phyloP scores from a whole-genome alignment of 208 protist genomes.

The Leishmania braziliensis region DNA sequence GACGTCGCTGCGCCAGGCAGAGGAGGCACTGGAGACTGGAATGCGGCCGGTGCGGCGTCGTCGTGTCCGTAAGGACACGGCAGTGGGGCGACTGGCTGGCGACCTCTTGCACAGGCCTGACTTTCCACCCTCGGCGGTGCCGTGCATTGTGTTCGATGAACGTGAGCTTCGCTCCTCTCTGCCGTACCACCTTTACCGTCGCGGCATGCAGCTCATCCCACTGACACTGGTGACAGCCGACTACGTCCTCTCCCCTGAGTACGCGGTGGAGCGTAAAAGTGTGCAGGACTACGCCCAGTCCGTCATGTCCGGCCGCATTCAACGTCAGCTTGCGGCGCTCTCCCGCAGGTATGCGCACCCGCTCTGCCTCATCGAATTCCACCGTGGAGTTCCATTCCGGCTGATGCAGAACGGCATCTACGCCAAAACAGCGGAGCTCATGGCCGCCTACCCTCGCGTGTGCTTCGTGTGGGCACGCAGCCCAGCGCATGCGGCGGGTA shows the following conservation, averaged over 20 bases:
- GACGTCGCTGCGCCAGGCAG: slow-evolving; percentile 48
- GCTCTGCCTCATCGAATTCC: slow-evolving; percentile 82
- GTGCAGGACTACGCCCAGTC: slow-evolving; percentile 79
- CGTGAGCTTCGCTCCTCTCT: slow-evolving; percentile 83
- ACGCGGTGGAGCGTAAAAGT: slow-evolving; percentile 86
- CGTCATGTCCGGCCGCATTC: slow-evolving; percentile 69
- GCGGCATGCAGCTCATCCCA: slow-evolving; percentile 78
- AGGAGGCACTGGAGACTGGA: slow-evolving; percentile 55
- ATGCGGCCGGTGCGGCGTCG: slow-evolving; percentile 19
- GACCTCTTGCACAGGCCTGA: neutral
- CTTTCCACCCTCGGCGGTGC: slow-evolving; percentile 3
- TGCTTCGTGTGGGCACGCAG: slow-evolving; percentile 76
- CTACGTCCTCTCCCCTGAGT: slow-evolving; percentile 79
- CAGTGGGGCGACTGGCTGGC: slow-evolving; percentile 4
- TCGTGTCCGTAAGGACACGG: neutral
- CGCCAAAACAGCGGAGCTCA: slow-evolving; percentile 51
- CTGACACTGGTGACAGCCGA: slow-evolving; percentile 81
- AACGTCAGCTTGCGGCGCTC: slow-evolving; percentile 70
- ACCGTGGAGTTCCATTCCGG: slow-evolving; percentile 58
- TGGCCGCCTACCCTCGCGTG: slow-evolving; percentile 68
- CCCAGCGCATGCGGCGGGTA: slow-evolving; percentile 65
- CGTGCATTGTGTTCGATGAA: slow-evolving; percentile 84
- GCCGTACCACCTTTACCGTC: slow-evolving; percentile 71
- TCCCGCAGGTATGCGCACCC: slow-evolving; percentile 62
- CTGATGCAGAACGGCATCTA: slow-evolving; percentile 54